Percentiles rank a stretch among this genome's conserved stretches.
These are phyloP conservation scores for Ustilago cynodontis DNA, from an alignment of 1,284 basidiomycete genomes.

Conservation along the genomic window DNA sequence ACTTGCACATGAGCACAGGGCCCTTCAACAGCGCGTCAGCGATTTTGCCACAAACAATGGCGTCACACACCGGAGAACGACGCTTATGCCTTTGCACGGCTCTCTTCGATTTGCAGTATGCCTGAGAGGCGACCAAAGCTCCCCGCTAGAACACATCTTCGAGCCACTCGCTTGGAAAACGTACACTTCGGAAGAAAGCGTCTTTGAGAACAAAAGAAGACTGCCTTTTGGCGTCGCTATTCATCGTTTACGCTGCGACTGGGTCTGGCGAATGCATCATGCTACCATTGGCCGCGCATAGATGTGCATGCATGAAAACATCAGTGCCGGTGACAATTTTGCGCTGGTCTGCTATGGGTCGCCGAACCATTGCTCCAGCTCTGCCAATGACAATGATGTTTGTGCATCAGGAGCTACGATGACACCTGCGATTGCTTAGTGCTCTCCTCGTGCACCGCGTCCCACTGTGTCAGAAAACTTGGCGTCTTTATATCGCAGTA, in stretches of 20 bases:
- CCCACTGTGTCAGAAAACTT: not conserved
- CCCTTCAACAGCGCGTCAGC: not conserved
- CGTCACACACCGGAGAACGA: not conserved
- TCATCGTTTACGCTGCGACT: not conserved
- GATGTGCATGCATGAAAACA: not conserved
- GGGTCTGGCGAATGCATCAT: not conserved
- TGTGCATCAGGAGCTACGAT: not conserved
- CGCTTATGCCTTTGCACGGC: not conserved
- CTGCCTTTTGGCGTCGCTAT: not conserved
- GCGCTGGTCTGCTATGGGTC: no score
- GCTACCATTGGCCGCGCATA: not conserved
- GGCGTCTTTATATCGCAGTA: slow-evolving; percentile 1
- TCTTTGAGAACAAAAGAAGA: not conserved
- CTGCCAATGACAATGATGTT: not conserved
- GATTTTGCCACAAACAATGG: slow-evolving; percentile 2
- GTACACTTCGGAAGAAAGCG: not conserved
- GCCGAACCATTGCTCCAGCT: not conserved
- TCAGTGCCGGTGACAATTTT: not conserved
- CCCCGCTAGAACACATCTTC: slow-evolving; percentile 9
- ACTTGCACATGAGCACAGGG: slow-evolving; percentile 9
- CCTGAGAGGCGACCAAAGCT: not conserved
- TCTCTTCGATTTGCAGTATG: not conserved
- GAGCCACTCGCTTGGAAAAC: not conserved
- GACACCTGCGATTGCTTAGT: not conserved
- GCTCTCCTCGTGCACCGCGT: not conserved